These are phyloP conservation scores for Ophiostoma himal-ulmi DNA, from an alignment of 2,329 filamentous ascomycete species.

Conservation along the genomic window DNA sequence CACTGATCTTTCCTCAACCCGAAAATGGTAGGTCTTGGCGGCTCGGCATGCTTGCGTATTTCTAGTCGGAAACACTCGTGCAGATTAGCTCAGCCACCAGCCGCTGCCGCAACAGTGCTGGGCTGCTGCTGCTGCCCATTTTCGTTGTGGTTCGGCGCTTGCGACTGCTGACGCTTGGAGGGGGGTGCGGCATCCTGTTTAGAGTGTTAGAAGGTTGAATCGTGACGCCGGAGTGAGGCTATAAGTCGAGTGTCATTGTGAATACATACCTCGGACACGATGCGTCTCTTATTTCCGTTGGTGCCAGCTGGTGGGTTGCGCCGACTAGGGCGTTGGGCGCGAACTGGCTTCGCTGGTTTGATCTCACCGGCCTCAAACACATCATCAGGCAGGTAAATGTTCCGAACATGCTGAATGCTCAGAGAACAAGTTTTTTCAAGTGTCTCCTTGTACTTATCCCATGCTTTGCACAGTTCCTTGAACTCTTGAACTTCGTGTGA, in stretches of 20 bases:
- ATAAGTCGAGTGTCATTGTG: background rate
- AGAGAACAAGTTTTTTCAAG: conserved; percentile 57
- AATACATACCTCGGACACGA: conserved; percentile 29
- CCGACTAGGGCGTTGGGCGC: conserved; percentile 34
- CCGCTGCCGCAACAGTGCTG: conserved; percentile 15
- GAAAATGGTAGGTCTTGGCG: background rate
- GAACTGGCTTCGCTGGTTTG: conserved; percentile 55
- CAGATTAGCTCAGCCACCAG: conserved; percentile 20
- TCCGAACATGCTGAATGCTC: conserved; percentile 76
- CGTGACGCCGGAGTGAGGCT: background rate
- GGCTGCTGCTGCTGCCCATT: conserved; percentile 30
- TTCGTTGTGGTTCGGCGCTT: conserved; percentile 24
- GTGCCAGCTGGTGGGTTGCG: conserved; percentile 41
- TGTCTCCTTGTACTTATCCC: conserved; percentile 69
- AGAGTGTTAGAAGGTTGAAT: conserved; percentile 14
- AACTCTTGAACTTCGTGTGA: conserved; percentile 81
- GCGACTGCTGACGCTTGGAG: conserved; percentile 33
- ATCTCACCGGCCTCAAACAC: conserved; percentile 77
- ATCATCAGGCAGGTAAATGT: conserved; percentile 80
- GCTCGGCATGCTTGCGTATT: background rate
- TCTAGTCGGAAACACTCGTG: background rate
- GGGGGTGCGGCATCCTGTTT: conserved; percentile 34
- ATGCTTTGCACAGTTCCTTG: conserved; percentile 71
- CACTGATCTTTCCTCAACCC: background rate
- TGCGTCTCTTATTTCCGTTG: conserved; percentile 44